These are phyloP conservation scores for Leccinum aurantiacum DNA, from an alignment of 768 basidiomycete genomes.

Conservation along the genomic window DNA sequence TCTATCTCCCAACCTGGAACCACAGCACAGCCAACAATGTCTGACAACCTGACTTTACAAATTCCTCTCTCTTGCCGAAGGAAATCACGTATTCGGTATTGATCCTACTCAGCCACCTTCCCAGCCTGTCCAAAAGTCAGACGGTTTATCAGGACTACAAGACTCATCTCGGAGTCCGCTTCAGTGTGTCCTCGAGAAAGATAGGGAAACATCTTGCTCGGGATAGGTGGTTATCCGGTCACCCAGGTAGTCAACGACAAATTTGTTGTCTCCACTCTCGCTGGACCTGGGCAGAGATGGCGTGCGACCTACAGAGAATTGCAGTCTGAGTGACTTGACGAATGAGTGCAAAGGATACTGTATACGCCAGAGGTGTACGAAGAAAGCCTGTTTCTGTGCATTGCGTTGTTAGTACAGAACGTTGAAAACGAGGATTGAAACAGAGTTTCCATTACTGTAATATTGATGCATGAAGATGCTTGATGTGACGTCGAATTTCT, in stretches of 20 bases:
- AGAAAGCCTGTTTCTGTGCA: too few species aligned
- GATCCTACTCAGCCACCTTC: not conserved
- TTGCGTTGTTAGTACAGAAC: too few species aligned
- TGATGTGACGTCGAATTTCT: too few species aligned
- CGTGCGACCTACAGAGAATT: not conserved
- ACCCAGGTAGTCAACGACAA: not conserved
- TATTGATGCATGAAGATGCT: too few species aligned
- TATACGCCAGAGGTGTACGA: too few species aligned
- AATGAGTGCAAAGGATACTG: too few species aligned
- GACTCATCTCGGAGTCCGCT: not conserved
- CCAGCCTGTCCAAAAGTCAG: not conserved
- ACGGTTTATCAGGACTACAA: not conserved
- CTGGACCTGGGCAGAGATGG: not conserved
- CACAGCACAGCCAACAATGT: not conserved
- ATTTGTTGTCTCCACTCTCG: not conserved
- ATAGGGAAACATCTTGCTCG: not conserved
- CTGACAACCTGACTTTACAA: not conserved
- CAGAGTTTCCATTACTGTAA: too few species aligned
- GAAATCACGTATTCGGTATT: not conserved
- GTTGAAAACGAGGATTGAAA: too few species aligned
- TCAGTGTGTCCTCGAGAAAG: not conserved
- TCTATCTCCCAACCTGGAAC: not conserved
- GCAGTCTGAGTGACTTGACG: not conserved
- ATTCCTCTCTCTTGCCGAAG: not conserved
- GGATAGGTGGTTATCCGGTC: not conserved